phyloP scores from a whole-genome alignment of 371 early-diverging fungal species.

The Gilbertella persicaria region DNA sequence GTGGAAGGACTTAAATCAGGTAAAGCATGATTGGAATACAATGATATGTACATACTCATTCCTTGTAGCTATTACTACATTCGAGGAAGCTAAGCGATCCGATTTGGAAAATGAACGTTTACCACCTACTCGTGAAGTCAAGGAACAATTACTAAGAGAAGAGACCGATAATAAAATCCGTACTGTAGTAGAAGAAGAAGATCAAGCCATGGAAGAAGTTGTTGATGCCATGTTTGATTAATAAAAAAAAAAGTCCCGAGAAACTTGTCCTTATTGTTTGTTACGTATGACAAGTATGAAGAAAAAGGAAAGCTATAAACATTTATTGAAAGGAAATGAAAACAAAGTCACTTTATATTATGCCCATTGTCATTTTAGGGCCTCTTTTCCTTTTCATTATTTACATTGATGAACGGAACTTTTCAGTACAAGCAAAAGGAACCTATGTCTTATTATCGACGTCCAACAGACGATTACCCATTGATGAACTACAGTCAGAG shows the following conservation, averaged over 20 bases:
- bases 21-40: conserved; percentile 18
- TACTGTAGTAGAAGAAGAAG: conserved; percentile 54
- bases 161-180: conserved; percentile 50
- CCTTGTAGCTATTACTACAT: conserved; percentile 75
- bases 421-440: background rate
- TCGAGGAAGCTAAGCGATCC: conserved; percentile 88
- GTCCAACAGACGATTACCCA: background rate
- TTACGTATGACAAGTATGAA: conserved; percentile 7
- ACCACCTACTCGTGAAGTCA: conserved; percentile 76
- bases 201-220: conserved; percentile 43
- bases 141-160: conserved; percentile 49
- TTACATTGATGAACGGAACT: background rate
- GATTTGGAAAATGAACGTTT: conserved; percentile 92
- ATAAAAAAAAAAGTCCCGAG: conserved; percentile 3
- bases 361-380: background rate
- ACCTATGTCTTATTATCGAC: background rate
- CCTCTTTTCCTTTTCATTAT: background rate
- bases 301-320: conserved; percentile 20
- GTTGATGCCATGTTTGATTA: conserved; percentile 44
- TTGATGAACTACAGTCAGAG: conserved; percentile 1
- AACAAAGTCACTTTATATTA: conserved; percentile 7
- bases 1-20: conserved; percentile 88
- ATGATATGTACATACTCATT: background rate
- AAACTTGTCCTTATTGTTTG: background rate
- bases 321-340: background rate